Evolutionary conservation across 495 filamentous ascomycete species (phyloP), one percentile per base, ranked within the genome.

Genomic region (Zalerion maritima): DNA sequence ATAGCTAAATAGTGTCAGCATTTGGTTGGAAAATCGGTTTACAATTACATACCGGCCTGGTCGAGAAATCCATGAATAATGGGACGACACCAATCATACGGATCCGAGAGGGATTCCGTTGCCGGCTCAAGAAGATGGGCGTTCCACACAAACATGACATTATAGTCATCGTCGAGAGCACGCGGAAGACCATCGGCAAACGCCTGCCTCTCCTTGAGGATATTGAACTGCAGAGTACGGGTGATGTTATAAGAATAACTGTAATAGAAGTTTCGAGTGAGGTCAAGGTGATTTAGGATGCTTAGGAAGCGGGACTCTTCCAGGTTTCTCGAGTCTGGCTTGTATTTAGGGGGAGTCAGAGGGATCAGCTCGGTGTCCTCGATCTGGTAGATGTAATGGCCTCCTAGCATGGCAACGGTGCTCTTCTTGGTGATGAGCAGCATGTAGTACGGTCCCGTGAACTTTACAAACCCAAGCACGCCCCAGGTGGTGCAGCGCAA

Each of bases 71-170:
- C 89, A 53, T 97, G 87, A 29, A 94, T 84, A 34, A 97, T 77
- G 3, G 89, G 91, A 22, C 94, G 67, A 50, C 85, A 96, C 89
- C 89, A 97, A 43, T 96, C 83, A 43, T 81, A 92, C 2, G 79
- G 73, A 34, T 78, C 79, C 34, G 78, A 77, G 29, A 97, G 58
- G 14, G 62, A 62, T 10, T 54, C 47, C n/a, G 66, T 56, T 1
- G 78, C 85, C 1, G 87, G 87, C 31, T 71, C 58, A 17, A 97
- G 68, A 6, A 97, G 66, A 52, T 94, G 80, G 37, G 79, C 69
- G 35, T 97, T 97, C 89, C 89, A 97, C 10, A 94, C 77, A 46
- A 96, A 96, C 89, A 97, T 97, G 14, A 77, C 71, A 38, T 94
- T 91, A 47, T 78, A 75, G 42, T 92, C 75, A 15, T 70, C 64